phyloP scores from a whole-genome alignment of 495 filamentous ascomycete genomes.

The Penicillium atrosanguineum region DNA sequence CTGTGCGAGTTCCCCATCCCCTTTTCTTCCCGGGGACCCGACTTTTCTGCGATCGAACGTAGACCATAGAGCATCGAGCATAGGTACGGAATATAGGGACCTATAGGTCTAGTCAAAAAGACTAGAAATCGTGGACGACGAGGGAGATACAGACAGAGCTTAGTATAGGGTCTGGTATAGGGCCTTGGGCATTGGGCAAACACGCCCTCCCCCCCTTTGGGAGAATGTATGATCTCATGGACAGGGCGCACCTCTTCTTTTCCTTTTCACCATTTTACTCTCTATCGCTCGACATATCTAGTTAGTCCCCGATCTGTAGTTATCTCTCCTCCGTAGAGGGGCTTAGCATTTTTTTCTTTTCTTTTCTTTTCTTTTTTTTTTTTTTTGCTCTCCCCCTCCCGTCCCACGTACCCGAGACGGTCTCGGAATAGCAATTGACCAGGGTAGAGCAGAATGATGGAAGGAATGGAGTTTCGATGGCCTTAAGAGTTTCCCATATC shows the following conservation, averaged over 20 bases:
- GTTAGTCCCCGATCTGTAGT: too few relatives aligned
- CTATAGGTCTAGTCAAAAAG: too few relatives aligned
- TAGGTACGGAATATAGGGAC: too few relatives aligned
- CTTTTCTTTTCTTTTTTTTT: not conserved
- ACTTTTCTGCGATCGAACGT: not conserved
- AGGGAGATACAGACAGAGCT: too few relatives aligned
- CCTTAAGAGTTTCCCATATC: conserved; percentile 1
- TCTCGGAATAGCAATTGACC: not conserved
- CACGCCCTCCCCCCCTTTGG: not conserved
- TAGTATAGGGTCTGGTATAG: not conserved
- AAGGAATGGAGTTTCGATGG: not conserved
- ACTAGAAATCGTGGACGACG: too few relatives aligned
- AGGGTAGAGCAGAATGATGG: not conserved
- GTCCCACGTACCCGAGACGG: conserved; percentile 1
- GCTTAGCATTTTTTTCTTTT: not conserved
- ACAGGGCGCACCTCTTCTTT: not conserved
- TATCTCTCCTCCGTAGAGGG: not conserved
- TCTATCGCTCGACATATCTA: too few relatives aligned
- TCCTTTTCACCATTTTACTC: too few relatives aligned
- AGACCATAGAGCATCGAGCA: too few relatives aligned
- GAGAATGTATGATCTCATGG: conserved; percentile 15
- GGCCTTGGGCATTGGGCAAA: not conserved
- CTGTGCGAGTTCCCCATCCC: not conserved
- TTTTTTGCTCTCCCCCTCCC: not conserved
- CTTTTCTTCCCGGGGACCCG: not conserved